These are phyloP conservation scores for Starmerella floris DNA, from an alignment of 805 yeast genomes.

Conservation along the genomic window DNA sequence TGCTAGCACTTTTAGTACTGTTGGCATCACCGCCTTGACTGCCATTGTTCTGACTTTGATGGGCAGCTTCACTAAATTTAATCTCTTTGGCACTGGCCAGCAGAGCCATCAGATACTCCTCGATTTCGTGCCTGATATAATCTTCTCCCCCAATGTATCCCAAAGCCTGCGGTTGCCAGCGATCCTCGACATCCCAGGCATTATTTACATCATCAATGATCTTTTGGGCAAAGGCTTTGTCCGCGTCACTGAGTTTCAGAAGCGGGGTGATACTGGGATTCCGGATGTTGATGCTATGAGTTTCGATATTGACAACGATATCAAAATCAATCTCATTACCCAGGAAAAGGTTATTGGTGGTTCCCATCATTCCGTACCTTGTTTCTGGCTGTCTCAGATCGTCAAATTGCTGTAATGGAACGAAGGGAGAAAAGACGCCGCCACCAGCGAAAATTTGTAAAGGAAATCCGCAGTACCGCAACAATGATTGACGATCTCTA, in stretches of 20 bases:
- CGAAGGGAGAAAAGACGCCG: slow-evolving; percentile 80
- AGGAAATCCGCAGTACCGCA: slow-evolving; percentile 77
- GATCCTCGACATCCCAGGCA: slow-evolving; percentile 32
- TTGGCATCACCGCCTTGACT: neutral
- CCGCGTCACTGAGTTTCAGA: slow-evolving; percentile 42
- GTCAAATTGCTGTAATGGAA: slow-evolving; percentile 84
- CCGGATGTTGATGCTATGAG: slow-evolving; percentile 29
- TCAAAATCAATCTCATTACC: slow-evolving; percentile 58
- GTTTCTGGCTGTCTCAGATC: slow-evolving; percentile 48
- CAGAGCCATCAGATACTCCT: slow-evolving; percentile 72
- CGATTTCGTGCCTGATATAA: slow-evolving; percentile 73
- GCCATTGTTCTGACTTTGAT: neutral
- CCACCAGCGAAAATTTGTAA: slow-evolving; percentile 73
- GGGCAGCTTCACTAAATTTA: slow-evolving; percentile 13
- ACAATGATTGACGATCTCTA: slow-evolving; percentile 62
- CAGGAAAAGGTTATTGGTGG: slow-evolving; percentile 69
- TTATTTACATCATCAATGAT: slow-evolving; percentile 39
- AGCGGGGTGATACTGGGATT: slow-evolving; percentile 32
- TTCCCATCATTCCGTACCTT: slow-evolving; percentile 61
- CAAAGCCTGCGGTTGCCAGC: slow-evolving; percentile 32
- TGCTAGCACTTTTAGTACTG: neutral
- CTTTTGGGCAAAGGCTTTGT: slow-evolving; percentile 60
- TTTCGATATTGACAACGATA: slow-evolving; percentile 56
- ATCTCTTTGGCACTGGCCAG: slow-evolving; percentile 57
- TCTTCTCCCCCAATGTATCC: slow-evolving; percentile 70